Base-by-base conservation (phyloP, 495 filamentous ascomycete genomes). In the Margaritispora aquatica region DNA sequence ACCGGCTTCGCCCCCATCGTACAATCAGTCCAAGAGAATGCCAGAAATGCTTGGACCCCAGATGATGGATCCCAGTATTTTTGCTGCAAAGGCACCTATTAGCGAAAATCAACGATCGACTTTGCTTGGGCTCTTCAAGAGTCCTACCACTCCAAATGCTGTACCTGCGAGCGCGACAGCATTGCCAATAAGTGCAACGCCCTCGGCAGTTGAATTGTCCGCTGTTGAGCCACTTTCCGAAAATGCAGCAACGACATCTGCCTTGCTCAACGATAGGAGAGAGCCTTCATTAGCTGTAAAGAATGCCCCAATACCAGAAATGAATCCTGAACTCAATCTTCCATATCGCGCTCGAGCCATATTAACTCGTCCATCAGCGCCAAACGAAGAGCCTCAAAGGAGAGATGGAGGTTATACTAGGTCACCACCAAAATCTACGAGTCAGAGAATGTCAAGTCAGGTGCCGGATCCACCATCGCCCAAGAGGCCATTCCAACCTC, bases 71-170 rank as follows among this genome's bases (percentile, higher is more conserved):
- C 66, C 68, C 17, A 38, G n/a, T 34, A 15, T 51, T 15, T 24
- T 63, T 4, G 23, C 22, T 27, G 38, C 59, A 21, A 59, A 31
- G 44, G 50, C 47, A 5, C 69, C 69, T 4, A 67, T 72, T 9
- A 71, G 71, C 13, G 79, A 80, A 21, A 65, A 71, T 26, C 78
- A 82, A 55, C 70, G 73, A 27, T 72, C 70, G 10, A 66, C 71
- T 1, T 63, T 82, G 44, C 66, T 82, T 23, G 73, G 73, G 54
- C 73, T 82, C 58, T 80, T 82, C 68, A 81, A 78, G 61, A 74
- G 69, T 41, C 59, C 66, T 1, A 61, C 58, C 9, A 46, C 65
- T 29, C 57, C 48, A 41, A 20, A 60, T 27, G 53, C 69, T 10
- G 48, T 66, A 21, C 55, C 51, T n/a, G 49, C 55, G 0, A 23